A percentile compares a stretch with the other conserved stretches of the same genome.
phyloP scores from a whole-genome alignment of 1,284 basidiomycete species.

The Retiboletus flavoniger region DNA sequence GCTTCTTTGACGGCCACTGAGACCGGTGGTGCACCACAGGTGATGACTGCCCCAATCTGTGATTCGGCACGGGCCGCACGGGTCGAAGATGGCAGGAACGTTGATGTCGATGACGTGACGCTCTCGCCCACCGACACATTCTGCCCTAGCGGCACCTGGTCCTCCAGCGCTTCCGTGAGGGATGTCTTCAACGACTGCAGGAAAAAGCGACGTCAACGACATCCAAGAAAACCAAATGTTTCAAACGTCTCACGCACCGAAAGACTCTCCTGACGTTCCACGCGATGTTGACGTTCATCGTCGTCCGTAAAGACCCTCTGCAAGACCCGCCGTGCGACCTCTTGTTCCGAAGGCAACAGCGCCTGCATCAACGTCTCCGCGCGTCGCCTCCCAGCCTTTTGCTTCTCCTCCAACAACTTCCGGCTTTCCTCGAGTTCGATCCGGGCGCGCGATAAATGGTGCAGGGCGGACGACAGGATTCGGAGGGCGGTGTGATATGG shows the following conservation, averaged over 20 bases:
- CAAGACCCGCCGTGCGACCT: conserved; percentile 63
- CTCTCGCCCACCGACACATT: conserved; percentile 31
- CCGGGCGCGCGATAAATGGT: conserved; percentile 54
- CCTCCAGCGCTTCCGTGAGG: conserved; percentile 67
- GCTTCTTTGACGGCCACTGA: conserved; percentile 3
- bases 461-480: conserved; percentile 64
- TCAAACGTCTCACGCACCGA: conserved; percentile 41
- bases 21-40: not conserved
- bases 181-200: conserved; percentile 65
- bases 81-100: not conserved
- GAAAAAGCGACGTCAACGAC: conserved; percentile 11
- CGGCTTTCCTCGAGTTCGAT: conserved; percentile 62
- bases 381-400: conserved; percentile 46
- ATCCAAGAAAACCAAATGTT: not conserved
- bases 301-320: conserved; percentile 66
- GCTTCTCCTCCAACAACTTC: conserved; percentile 55
- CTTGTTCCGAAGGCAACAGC: conserved; percentile 58
- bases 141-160: conserved; percentile 48
- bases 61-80: not conserved
- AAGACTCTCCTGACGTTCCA: conserved; percentile 56
- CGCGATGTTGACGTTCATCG: conserved; percentile 48
- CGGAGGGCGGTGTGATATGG: conserved; percentile 68
- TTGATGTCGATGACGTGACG: conserved; percentile 11
- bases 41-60: conserved; percentile 2
- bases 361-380: conserved; percentile 56